Evolutionary conservation across 2,329 filamentous ascomycete species (phyloP).

Genomic region (Aspergillus felis): DNA sequence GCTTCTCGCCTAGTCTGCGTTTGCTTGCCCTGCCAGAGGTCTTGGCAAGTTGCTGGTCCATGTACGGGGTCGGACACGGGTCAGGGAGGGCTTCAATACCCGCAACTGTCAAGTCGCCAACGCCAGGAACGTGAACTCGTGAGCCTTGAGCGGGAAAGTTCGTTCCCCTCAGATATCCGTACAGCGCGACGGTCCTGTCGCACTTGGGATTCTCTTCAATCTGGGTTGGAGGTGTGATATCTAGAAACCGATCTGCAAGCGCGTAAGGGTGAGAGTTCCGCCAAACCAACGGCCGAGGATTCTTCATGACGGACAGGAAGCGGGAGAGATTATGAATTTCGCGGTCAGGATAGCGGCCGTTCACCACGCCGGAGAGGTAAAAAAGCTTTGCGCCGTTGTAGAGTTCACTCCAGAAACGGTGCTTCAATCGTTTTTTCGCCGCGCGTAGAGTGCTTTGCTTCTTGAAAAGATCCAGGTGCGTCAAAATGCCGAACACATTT

Average conservation of each 20-base stretch:
- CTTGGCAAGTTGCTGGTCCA: constrained; percentile 83
- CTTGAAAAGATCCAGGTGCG: constrained; percentile 90
- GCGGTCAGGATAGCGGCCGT: constrained; percentile 92
- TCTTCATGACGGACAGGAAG: constrained; percentile 99
- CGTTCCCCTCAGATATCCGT: constrained; percentile 89
- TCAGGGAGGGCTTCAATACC: constrained; percentile 86
- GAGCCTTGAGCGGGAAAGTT: constrained; percentile 87
- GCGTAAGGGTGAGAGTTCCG: constrained; percentile 94
- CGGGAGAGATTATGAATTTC: constrained; percentile 94
- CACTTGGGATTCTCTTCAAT: constrained; percentile 86
- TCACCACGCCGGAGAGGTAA: constrained; percentile 93
- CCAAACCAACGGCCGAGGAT: constrained; percentile 92
- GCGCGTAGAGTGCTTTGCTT: constrained; percentile 89
- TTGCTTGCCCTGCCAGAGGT: constrained; percentile 75
- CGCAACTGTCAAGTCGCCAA: constrained; percentile 82
- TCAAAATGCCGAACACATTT: constrained; percentile 95
- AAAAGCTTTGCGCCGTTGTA: constrained; percentile 97
- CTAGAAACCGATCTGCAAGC: constrained; percentile 88
- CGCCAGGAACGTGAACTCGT: constrained; percentile 83
- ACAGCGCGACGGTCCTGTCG: constrained; percentile 84
- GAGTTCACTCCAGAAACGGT: constrained; percentile 92
- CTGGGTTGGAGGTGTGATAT: constrained; percentile 87
- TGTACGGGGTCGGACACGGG: constrained; percentile 88
- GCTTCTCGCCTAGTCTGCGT: constrained; percentile 85
- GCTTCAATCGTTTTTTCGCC: constrained; percentile 94